Evolutionary conservation across 768 basidiomycete species (phyloP), one percentile per base, ranked within the genome.

Genomic region (Mycena albidolilacea): DNA sequence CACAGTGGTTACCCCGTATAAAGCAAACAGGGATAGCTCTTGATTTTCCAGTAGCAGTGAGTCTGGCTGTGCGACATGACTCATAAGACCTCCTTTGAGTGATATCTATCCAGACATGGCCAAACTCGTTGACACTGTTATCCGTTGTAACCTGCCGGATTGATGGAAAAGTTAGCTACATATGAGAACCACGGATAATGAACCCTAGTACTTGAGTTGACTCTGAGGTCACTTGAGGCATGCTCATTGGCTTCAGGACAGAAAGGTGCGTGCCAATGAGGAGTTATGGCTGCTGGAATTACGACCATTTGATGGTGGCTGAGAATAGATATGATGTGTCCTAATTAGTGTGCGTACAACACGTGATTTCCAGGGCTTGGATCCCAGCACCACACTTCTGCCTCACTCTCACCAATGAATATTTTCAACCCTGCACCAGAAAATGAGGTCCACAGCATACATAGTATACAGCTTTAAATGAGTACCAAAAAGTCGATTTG

Each of bases 101-200:
- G 50, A 21, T 52, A 52, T 52, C 50, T 52, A n/a, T 52, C 50
- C 50, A 52, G 50, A 52, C 50, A 52, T 21, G 19, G 50, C n/a
- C 50, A 52, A 7, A n/a, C 50, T 52, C 50, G 5, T 52, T 11
- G 50, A 52, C n/a, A 7, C n/a, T 1, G 50, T 52, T 52, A 21
- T n/a, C 21, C 7, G n/a, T 52, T 8, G 11, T n/a, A 21, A 52
- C 50, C 50, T 23, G 50, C 21, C 19, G 8, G n/a, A 52, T 23
- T 52, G 50, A 52, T 52, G 8, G 8, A 52, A 52, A 52, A 21
- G 50, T 52, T 52, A 52, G 8, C 50, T 21, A 52, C n/a, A 21
- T 7, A 52, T n/a, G 50, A 52, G 50, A 52, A 11, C 50, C 50
- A 52, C 19, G 4, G 50, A 52, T 52, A 21, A 21, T 52, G n/a